A percentile compares a stretch with the other conserved stretches of the same genome.
Evolutionary conservation across 78 protist genomes (phyloP).

Genomic region (Protostelium mycophagum): DNA sequence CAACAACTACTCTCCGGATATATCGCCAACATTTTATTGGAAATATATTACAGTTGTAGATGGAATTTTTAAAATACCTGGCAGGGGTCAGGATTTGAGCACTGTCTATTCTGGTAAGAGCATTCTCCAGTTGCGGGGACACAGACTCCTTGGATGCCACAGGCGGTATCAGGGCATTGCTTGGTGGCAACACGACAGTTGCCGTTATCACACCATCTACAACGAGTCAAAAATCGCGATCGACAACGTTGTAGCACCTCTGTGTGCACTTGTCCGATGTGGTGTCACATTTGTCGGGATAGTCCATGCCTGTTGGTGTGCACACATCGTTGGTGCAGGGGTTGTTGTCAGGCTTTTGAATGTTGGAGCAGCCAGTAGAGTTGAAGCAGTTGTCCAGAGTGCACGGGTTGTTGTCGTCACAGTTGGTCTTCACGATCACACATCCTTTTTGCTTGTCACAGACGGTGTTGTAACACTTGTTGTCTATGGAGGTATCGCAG

Average conservation of each 20-base stretch:
- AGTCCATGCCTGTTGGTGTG: not conserved
- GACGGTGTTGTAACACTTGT: not conserved
- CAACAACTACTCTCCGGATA: no score
- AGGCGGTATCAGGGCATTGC: no score
- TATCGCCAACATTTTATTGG: no score
- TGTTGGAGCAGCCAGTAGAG: not conserved
- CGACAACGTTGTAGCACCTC: not conserved
- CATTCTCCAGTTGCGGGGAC: no score
- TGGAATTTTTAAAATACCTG: no score
- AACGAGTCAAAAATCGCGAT: not conserved
- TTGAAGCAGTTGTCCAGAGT: not conserved
- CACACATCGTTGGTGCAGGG: conserved; percentile 12
- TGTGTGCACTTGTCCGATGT: not conserved
- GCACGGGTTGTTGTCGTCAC: not conserved
- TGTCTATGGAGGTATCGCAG: not conserved
- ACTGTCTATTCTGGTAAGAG: no score
- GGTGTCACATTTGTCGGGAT: not conserved
- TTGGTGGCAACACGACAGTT: not conserved
- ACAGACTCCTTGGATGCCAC: no score
- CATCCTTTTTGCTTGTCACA: not conserved
- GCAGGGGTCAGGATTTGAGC: no score
- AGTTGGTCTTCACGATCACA: not conserved
- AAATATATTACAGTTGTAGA: no score
- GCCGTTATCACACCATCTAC: not conserved
- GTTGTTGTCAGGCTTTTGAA: not conserved